These are phyloP conservation scores for Corynascus novoguineensis DNA, from an alignment of 495 filamentous ascomycete genomes.

Conservation along the genomic window DNA sequence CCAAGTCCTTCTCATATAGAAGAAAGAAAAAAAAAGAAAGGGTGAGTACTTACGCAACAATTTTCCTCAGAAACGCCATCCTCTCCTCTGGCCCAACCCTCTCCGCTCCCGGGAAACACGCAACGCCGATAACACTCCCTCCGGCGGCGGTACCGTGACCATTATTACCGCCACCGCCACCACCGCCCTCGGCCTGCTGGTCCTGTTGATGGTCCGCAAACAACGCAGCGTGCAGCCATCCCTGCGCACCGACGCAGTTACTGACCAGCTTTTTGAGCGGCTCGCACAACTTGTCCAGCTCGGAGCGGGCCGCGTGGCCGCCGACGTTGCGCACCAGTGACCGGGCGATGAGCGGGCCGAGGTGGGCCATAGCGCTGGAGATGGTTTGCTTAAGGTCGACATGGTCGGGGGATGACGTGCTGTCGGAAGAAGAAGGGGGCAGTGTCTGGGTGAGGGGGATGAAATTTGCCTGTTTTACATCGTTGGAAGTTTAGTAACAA, in stretches of 20 bases:
- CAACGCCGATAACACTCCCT: no score
- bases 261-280: slow-evolving; percentile 72
- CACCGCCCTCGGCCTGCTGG: slow-evolving; percentile 50
- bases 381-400: slow-evolving; percentile 41
- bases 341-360: slow-evolving; percentile 55
- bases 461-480: slow-evolving; percentile 43
- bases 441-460: slow-evolving; percentile 35
- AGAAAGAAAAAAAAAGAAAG: neutral
- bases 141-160: no score
- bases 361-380: slow-evolving; percentile 49
- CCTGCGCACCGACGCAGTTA: slow-evolving; percentile 53
- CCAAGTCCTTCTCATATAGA: neutral
- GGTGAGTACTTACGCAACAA: slow-evolving; percentile 44
- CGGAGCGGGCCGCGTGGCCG: slow-evolving; percentile 68
- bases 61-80: slow-evolving; percentile 53
- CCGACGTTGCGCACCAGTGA: slow-evolving; percentile 63
- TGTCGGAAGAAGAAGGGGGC: neutral
- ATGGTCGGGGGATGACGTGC: slow-evolving; percentile 23
- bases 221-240: slow-evolving; percentile 58
- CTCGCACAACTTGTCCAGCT: slow-evolving; percentile 69
- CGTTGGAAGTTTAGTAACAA: no score
- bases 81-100: slow-evolving; percentile 55
- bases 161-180: slow-evolving; percentile 44
- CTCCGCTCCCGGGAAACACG: slow-evolving; percentile 57
- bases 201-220: slow-evolving; percentile 52